These are phyloP conservation scores for Catharanthus roseus DNA, from an alignment of 257 asterid genomes.

Conservation along the genomic window DNA sequence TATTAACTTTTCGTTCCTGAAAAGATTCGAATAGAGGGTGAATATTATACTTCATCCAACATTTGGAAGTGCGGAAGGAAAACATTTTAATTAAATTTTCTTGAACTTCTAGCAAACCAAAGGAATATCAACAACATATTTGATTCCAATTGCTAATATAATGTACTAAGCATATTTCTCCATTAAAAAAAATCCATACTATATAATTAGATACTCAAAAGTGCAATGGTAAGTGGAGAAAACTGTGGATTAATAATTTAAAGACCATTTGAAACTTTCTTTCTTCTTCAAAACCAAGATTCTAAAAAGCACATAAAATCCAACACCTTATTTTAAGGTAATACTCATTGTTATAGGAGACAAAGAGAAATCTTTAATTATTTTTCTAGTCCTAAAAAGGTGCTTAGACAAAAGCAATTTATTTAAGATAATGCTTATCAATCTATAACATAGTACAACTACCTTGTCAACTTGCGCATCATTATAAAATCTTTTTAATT, in stretches of 20 bases:
- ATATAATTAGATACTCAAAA: no score
- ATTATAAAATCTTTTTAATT: not conserved
- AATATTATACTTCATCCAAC: no score
- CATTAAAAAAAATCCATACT: no score
- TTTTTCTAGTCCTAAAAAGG: not conserved
- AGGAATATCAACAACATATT: no score
- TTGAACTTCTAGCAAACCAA: no score
- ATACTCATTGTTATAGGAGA: not conserved
- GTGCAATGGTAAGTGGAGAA: not conserved
- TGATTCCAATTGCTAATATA: no score
- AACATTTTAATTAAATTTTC: no score
- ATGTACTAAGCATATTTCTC: no score
- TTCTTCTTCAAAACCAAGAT: conserved; percentile 3
- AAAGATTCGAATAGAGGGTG: no score
- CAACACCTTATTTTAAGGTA: not conserved
- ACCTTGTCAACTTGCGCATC: not conserved
- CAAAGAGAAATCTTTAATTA: not conserved
- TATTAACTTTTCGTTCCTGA: no score
- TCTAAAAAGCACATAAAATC: not conserved
- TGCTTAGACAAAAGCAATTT: not conserved
- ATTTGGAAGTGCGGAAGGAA: no score
- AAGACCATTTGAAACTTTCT: no score
- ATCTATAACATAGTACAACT: not conserved
- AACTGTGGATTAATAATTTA: conserved; percentile 4
- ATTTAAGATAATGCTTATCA: not conserved